Evolutionary conservation across 257 asterid species (phyloP).

Genomic region (Oldenlandia corymbosa): DNA sequence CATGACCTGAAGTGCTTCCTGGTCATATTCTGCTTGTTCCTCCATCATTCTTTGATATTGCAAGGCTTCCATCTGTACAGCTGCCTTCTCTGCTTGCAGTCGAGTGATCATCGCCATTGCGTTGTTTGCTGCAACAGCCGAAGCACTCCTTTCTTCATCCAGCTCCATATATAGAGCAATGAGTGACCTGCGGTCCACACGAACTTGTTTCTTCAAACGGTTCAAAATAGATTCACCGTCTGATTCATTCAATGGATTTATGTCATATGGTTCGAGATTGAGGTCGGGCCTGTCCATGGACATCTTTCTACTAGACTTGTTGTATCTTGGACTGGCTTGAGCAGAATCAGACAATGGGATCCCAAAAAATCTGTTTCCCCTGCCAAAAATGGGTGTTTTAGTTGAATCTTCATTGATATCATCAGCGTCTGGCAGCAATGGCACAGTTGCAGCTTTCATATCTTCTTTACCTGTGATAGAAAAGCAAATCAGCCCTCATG

Average conservation of each 20-base stretch:
- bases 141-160: slow-evolving; percentile 90
- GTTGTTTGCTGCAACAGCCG: slow-evolving; percentile 92
- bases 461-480: slow-evolving; percentile 41
- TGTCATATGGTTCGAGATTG: slow-evolving; percentile 33
- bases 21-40: slow-evolving; percentile 86
- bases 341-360: slow-evolving; percentile 61
- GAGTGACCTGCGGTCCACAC: slow-evolving; percentile 60
- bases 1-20: slow-evolving; percentile 67
- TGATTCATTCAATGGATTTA: slow-evolving; percentile 28
- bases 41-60: slow-evolving; percentile 99
- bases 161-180: slow-evolving; percentile 73
- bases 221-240: slow-evolving; percentile 34
- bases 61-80: slow-evolving; percentile 96
- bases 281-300: slow-evolving; percentile 34
- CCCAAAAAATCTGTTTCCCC: slow-evolving; percentile 56
- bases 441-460: slow-evolving; percentile 33
- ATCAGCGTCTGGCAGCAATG: slow-evolving; percentile 38
- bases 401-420: slow-evolving; percentile 36
- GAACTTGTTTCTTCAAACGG: slow-evolving; percentile 47
- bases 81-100: slow-evolving; percentile 87
- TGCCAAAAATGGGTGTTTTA: slow-evolving; percentile 45
- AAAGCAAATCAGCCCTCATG: background rate
- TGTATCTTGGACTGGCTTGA: slow-evolving; percentile 70
- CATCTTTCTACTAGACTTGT: slow-evolving; percentile 22
- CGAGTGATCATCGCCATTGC: slow-evolving; percentile 99